phyloP scores from a whole-genome alignment of 176 grass and related monocot species.

The Dactylis glomerata region DNA sequence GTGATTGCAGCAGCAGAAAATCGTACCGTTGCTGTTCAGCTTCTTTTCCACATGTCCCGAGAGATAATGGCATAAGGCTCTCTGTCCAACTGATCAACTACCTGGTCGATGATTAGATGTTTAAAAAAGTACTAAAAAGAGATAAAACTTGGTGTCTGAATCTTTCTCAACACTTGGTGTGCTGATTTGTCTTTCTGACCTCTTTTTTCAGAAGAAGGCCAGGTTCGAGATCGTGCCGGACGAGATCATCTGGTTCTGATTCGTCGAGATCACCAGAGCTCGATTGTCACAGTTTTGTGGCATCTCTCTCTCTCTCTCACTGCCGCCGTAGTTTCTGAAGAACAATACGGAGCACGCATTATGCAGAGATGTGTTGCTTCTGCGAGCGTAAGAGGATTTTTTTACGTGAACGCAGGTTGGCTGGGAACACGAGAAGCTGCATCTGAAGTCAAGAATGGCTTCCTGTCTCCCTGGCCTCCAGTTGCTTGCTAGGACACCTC shows the following conservation, averaged over 20 bases:
- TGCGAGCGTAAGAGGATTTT: neutral
- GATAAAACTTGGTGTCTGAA: neutral
- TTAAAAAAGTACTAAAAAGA: neutral
- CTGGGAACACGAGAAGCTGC: slow-evolving; percentile 16
- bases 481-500: neutral
- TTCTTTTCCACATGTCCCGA: neutral
- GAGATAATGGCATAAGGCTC: neutral
- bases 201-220: slow-evolving; percentile 63
- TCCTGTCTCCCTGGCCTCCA: neutral
- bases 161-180: neutral
- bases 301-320: no score
- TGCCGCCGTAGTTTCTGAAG: neutral
- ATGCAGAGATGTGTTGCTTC: neutral
- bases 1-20: neutral
- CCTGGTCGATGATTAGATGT: neutral
- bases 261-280: neutral
- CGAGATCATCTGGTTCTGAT: slow-evolving; percentile 64
- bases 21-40: neutral
- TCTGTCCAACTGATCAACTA: neutral
- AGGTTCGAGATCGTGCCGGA: slow-evolving; percentile 70
- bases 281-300: neutral
- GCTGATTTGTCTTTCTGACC: neutral
- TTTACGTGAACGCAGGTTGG: neutral
- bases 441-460: neutral
- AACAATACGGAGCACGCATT: neutral